These are phyloP conservation scores for Chaetomium fimeti DNA, from an alignment of 495 filamentous ascomycete genomes.

Conservation along the genomic window DNA sequence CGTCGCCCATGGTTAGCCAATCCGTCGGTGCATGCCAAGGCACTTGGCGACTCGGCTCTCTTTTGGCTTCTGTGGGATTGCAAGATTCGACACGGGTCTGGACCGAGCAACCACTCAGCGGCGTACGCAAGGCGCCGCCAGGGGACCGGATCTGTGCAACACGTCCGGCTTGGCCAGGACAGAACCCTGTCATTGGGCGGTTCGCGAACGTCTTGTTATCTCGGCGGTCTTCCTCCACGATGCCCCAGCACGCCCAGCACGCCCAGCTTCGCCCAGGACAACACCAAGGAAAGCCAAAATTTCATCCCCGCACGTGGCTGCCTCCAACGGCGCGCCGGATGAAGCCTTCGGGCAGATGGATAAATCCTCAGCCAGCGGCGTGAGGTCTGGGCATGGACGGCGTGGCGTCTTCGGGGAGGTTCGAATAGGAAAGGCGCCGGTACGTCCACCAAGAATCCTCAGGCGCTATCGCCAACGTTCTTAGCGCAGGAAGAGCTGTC, in stretches of 20 bases:
- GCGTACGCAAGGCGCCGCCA: constrained; percentile 25
- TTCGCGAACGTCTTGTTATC: constrained; percentile 8
- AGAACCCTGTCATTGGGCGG: constrained; percentile 21
- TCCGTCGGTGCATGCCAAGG: constrained; percentile 22
- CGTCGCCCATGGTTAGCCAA: constrained; percentile 8
- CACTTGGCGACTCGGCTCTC: constrained; percentile 14
- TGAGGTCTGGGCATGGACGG: constrained; percentile 10
- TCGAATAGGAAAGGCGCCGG: constrained; percentile 9
- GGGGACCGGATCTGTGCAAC: constrained; percentile 35
- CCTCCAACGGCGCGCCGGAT: constrained; percentile 31
- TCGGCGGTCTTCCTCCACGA: constrained; percentile 6
- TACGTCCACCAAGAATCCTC: background rate
- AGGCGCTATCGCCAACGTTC: background rate
- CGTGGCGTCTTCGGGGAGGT: constrained; percentile 6
- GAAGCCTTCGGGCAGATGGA: constrained; percentile 38
- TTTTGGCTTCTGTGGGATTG: constrained; percentile 11
- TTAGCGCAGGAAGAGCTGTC: background rate
- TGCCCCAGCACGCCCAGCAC: constrained; percentile 13
- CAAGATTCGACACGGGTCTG: constrained; percentile 23
- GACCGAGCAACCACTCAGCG: constrained; percentile 14
- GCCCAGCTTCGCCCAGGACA: constrained; percentile 16
- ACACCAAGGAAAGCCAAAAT: constrained; percentile 20
- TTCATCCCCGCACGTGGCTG: constrained; percentile 36
- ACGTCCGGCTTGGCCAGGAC: constrained; percentile 36
- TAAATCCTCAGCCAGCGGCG: constrained; percentile 25